Base-by-base conservation (phyloP, 257 asterid genomes). In the Cinchona pubescens region DNA sequence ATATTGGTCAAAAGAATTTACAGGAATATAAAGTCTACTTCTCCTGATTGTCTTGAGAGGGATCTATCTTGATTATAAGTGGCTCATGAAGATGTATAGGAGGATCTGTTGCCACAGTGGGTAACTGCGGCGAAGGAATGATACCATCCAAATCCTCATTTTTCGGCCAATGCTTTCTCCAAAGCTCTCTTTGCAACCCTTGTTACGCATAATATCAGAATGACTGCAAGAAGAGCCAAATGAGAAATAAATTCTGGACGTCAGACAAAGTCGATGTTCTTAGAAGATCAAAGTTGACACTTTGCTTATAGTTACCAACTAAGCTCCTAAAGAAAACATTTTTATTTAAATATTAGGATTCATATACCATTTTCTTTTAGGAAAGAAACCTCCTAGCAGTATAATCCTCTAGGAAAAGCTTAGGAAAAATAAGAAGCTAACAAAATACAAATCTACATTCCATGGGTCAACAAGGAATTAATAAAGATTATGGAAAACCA, bases 131-230 rank as follows among this genome's bases (percentile, higher is more conserved):
- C 13, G 86, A 81, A 76, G 82, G 71, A 49, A 48, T 51, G 68
- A 79, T 82, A 10, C 77, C 86, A 12, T 85, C 88, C 48, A 72
- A 43, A 59, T 86, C 91, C 83, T 85, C 91, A 16, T 86, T 90
- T n/a, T 80, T 90, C 96, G 37, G 93, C 95, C 83, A 92, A 86
- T 11, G 97, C 96, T 73, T 87, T 92, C 4, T 90, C 96, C 65
- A 92, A 76, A 73, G 97, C 93, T 42, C 88, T 81, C 82, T 87
- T 90, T 38, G 97, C 96, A 46, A 92, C 97, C 82, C 87, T 86
- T 11, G 84, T 90, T 32, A 92, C 91, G 49, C 93, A 90, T 42
- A 86, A 76, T 7, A 94, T 81, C 69, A 92, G 75, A 55, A 84
- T 7, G 72, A 77, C 98, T 93, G 92, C 89, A 80, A 80, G 78